These are phyloP conservation scores for Tolypocladium tropicale DNA, from an alignment of 2,329 filamentous ascomycete species.

Conservation along the genomic window DNA sequence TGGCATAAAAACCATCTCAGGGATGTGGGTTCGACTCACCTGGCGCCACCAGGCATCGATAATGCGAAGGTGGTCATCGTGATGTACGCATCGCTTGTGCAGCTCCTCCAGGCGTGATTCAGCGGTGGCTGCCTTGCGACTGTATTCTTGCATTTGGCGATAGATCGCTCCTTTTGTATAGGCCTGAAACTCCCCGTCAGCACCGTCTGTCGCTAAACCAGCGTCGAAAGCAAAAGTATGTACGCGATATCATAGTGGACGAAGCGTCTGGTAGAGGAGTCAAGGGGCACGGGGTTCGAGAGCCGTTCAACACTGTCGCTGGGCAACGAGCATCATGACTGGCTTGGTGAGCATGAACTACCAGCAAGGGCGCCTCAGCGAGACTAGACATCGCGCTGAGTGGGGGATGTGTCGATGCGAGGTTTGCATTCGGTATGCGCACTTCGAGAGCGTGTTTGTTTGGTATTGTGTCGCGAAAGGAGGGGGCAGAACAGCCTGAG, in stretches of 20 bases:
- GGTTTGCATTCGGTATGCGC: background rate
- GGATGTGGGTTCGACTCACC: conserved; percentile 39
- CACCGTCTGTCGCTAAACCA: conserved; percentile 2
- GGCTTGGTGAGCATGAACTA: conserved; percentile 24
- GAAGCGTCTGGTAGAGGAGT: conserved; percentile 4
- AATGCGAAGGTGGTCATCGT: conserved; percentile 86
- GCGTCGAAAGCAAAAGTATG: background rate
- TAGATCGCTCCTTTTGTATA: conserved; percentile 81
- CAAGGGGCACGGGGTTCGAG: conserved; percentile 4
- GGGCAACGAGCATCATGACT: conserved; percentile 23
- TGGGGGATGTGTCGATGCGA: background rate
- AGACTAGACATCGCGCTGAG: conserved; percentile 12
- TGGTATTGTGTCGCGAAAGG: conserved; percentile 3
- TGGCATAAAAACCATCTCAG: background rate
- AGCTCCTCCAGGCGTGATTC: conserved; percentile 75
- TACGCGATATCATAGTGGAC: conserved; percentile 4
- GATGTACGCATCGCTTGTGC: conserved; percentile 65
- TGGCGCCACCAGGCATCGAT: conserved; percentile 93
- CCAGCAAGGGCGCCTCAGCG: conserved; percentile 17
- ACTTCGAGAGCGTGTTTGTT: conserved; percentile 1
- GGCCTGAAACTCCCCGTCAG: conserved; percentile 19
- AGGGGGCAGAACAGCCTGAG: conserved; percentile 17
- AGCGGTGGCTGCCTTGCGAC: conserved; percentile 73
- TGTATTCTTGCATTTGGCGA: conserved; percentile 97
- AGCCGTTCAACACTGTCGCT: conserved; percentile 20